Evolutionary conservation across 2,329 filamentous ascomycete genomes (phyloP), one percentile per base, ranked within the genome.

Genomic region (Aureobasidium melanogenum): DNA sequence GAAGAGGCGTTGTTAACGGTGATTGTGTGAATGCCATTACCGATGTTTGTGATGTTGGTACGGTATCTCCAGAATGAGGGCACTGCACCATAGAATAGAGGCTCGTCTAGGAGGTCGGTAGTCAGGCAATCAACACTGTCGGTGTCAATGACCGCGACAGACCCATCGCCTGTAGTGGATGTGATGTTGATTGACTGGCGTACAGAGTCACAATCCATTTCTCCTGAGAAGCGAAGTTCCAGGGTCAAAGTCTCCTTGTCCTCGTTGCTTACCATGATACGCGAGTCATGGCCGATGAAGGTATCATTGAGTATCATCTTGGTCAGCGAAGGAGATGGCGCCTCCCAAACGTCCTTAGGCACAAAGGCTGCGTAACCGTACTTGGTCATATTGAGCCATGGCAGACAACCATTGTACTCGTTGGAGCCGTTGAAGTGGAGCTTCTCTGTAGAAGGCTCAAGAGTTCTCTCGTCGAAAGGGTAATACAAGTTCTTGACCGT

Each of bases 401-500:
- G 71, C 2, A 86, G 66, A 66, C 85, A 87, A 1, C 85, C 85
- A 62, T 83, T 84, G 51, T 68, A 73, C 3, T 77, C 70, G 0
- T 68, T 73, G 0, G 78, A 79, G 1, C 76, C 76, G 60, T 79
- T 77, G 44, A 83, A 73, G n/a, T 76, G 75, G 36, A 84, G 74
- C 30, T 72, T 74, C 5, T 75, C 69, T 1, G 74, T 69, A 0
- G 82, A 80, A 1, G 71, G 68, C 54, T 75, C 75, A 14, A 88
- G 72, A 0, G 72, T 78, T 62, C 80, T 74, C 64, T 83, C 78
- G 26, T 84, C 82, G 65, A 82, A 84, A 0, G 84, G 84, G 67
- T 82, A 83, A 69, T 88, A 85, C 14, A 88, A 68, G 66, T 86
- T 86, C 67, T 81, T 83, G 63, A 88, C 84, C 0, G 76, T 81